Conservation (phyloP, 352 stramenopile genomes). For the Vaucheria bursata region DNA sequence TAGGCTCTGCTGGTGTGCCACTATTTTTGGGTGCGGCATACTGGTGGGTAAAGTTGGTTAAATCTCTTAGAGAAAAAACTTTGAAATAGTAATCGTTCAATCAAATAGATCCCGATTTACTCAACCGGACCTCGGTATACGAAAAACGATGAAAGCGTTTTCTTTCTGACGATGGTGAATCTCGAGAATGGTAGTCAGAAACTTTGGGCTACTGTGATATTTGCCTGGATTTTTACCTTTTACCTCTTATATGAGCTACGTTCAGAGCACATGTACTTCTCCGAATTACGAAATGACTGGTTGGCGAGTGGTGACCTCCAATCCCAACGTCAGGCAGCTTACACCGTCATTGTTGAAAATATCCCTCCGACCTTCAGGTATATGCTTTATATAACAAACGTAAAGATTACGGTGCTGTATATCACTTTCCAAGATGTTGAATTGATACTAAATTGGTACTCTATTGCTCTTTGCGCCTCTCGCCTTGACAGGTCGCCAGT, state of each 20-base stretch:
- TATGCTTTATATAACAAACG: neutral
- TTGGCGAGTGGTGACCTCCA: constrained; percentile 23
- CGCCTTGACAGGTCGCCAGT: constrained; percentile 16
- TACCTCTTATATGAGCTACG: constrained; percentile 39
- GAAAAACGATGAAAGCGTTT: neutral
- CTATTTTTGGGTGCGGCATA: neutral
- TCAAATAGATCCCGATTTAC: constrained; percentile 3
- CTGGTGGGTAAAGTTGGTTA: constrained; percentile 1
- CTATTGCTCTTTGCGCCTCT: neutral
- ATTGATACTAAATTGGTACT: neutral
- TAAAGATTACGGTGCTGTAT: neutral
- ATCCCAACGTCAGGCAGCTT: constrained; percentile 18
- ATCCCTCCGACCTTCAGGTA: constrained; percentile 30
- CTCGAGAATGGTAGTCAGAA: constrained; percentile 1
- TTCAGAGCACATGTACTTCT: constrained; percentile 20
- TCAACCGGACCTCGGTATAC: neutral
- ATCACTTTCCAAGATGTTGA: neutral
- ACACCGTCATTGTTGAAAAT: constrained; percentile 36
- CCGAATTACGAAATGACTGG: constrained; percentile 33
- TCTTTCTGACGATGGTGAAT: constrained; percentile 2
- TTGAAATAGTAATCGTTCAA: neutral
- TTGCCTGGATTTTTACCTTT: constrained; percentile 32
- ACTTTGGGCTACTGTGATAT: constrained; percentile 33
- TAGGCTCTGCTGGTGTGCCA: constrained; percentile 26
- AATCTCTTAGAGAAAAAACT: neutral